Evolutionary conservation across 805 yeast genomes (phyloP).

Genomic region (Suhomyces kilbournensis): DNA sequence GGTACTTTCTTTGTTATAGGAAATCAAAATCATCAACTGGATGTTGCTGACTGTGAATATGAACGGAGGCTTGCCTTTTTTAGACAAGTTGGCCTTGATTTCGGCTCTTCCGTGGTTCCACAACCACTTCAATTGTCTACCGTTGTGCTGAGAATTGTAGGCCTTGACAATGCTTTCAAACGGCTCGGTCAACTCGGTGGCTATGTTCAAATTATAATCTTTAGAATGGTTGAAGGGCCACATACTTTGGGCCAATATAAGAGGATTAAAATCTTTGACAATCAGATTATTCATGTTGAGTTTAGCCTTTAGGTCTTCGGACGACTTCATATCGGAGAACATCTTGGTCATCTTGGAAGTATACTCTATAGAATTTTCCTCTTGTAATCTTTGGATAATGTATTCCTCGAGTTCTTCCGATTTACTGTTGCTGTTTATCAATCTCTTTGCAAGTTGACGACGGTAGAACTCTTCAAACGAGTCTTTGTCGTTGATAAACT

Average conservation of each 20-base stretch:
- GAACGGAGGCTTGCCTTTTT: constrained; percentile 78
- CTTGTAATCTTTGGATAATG: constrained; percentile 80
- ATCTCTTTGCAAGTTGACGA: constrained; percentile 81
- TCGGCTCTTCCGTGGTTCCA: constrained; percentile 96
- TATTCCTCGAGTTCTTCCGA: constrained; percentile 83
- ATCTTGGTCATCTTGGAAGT: constrained; percentile 91
- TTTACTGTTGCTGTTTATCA: constrained; percentile 81
- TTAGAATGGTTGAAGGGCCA: constrained; percentile 68
- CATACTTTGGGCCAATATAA: constrained; percentile 81
- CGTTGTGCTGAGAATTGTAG: constrained; percentile 74
- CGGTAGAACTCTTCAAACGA: constrained; percentile 92
- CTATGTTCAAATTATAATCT: constrained; percentile 51
- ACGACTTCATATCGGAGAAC: constrained; percentile 91
- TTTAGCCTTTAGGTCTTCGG: constrained; percentile 65
- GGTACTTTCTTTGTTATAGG: constrained; percentile 70
- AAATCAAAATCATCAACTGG: constrained; percentile 81
- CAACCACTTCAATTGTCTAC: constrained; percentile 90
- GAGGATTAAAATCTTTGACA: constrained; percentile 62
- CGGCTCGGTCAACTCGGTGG: constrained; percentile 61
- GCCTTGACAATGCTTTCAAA: constrained; percentile 64
- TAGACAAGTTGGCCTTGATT: constrained; percentile 77
- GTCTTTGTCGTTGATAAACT: constrained; percentile 89
- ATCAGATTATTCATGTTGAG: constrained; percentile 37
- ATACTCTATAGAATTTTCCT: constrained; percentile 87
- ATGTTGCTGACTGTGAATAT: constrained; percentile 76